phyloP scores from a whole-genome alignment of 2,329 filamentous ascomycete species.

The Cladophialophora bantiana region DNA sequence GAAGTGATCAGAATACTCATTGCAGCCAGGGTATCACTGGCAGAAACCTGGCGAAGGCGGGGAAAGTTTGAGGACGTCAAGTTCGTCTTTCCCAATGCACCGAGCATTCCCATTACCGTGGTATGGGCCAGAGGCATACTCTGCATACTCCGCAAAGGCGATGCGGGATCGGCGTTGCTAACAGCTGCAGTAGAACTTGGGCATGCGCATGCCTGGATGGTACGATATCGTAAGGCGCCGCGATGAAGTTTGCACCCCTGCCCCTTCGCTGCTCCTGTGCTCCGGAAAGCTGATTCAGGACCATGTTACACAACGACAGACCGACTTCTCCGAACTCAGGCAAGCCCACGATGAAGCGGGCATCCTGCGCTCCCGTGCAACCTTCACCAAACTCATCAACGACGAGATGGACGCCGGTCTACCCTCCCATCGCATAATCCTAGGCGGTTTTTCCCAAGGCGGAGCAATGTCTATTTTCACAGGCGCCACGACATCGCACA shows the following conservation, averaged over 20 bases:
- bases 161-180: conserved; percentile 6
- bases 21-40: conserved; percentile 69
- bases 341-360: conserved; percentile 66
- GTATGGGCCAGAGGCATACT: conserved; percentile 55
- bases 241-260: conserved; percentile 44
- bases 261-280: background rate
- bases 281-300: conserved; percentile 7
- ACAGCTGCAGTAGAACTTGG: conserved; percentile 35
- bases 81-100: conserved; percentile 93
- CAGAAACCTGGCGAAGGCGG: conserved; percentile 84
- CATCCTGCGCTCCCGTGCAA: conserved; percentile 74
- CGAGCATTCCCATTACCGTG: conserved; percentile 82
- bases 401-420: conserved; percentile 82
- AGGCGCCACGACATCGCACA: conserved; percentile 74
- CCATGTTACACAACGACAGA: conserved; percentile 39
- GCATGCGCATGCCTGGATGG: conserved; percentile 45
- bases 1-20: background rate
- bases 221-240: conserved; percentile 58
- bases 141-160: background rate
- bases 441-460: conserved; percentile 74
- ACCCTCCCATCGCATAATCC: conserved; percentile 78
- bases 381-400: conserved; percentile 80
- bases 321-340: conserved; percentile 51
- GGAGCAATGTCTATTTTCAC: conserved; percentile 85
- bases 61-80: conserved; percentile 86